phyloP scores from a whole-genome alignment of 257 asterid species.

The Apocynum venetum region DNA sequence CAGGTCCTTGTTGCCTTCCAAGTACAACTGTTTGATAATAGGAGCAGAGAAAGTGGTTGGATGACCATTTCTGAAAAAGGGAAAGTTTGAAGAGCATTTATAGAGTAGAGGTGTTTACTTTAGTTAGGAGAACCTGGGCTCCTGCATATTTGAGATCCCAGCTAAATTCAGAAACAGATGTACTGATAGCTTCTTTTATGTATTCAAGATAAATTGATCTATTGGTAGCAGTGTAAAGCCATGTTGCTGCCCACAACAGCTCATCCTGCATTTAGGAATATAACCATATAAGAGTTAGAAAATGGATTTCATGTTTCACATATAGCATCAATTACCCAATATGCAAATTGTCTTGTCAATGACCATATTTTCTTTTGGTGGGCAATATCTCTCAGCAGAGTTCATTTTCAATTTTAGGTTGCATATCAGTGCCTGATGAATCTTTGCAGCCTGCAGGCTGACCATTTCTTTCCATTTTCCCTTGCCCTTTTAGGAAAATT shows the following conservation, averaged over 20 bases:
- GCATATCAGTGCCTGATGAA: too few species aligned
- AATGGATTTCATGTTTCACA: neutral
- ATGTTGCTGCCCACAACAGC: constrained; percentile 86
- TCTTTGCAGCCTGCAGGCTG: too few species aligned
- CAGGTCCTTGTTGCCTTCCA: constrained; percentile 53
- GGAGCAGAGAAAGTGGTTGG: neutral
- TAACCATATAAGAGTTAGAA: constrained; percentile 2
- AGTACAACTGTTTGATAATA: constrained; percentile 31
- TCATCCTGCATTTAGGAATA: constrained; percentile 54
- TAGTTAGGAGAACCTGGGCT: constrained; percentile 58
- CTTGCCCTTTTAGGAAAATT: too few species aligned
- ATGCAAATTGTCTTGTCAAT: too few species aligned
- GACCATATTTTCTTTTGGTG: too few species aligned
- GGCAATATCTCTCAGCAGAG: too few species aligned
- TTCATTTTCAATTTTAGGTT: too few species aligned
- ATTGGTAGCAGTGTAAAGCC: constrained; percentile 63
- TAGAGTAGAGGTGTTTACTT: constrained; percentile 28
- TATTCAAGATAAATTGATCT: constrained; percentile 43
- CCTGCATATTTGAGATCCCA: constrained; percentile 94
- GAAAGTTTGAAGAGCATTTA: neutral
- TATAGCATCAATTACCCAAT: neutral
- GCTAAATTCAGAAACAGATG: constrained; percentile 62
- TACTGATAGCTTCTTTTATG: constrained; percentile 49
- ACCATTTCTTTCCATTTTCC: too few species aligned
- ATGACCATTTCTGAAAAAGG: neutral